These are phyloP conservation scores for Penicillium turbatum DNA, from an alignment of 495 filamentous ascomycete genomes.

Conservation along the genomic window DNA sequence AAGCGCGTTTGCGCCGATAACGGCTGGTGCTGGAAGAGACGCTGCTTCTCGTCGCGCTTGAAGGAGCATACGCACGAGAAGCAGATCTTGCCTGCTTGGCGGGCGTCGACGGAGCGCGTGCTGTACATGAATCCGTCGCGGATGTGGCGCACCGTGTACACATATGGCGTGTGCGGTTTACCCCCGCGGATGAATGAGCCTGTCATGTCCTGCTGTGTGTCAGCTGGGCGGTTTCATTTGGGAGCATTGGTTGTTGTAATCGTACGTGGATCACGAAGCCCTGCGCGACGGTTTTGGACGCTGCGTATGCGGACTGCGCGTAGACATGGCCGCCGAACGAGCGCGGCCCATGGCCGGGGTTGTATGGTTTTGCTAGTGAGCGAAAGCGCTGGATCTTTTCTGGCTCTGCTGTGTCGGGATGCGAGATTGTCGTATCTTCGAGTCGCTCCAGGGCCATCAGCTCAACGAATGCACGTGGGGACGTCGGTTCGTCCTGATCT, in stretches of 20 bases:
- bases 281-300: conserved; percentile 48
- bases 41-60: conserved; percentile 44
- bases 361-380: conserved; percentile 30
- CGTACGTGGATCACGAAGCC: conserved; percentile 60
- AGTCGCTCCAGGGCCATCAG: conserved; percentile 37
- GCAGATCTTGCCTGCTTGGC: conserved; percentile 45
- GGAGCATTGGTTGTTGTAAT: background rate
- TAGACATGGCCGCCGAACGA: conserved; percentile 67
- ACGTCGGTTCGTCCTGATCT: conserved; percentile 10
- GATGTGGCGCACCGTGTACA: conserved; percentile 53
- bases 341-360: conserved; percentile 27
- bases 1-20: conserved; percentile 35
- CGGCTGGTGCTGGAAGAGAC: conserved; percentile 39
- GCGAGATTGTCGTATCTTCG: conserved; percentile 7
- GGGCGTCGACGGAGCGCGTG: conserved; percentile 55
- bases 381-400: conserved; percentile 35
- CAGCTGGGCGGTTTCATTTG: conserved; percentile 13
- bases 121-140: conserved; percentile 54
- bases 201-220: conserved; percentile 51
- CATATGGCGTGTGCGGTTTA: conserved; percentile 49
- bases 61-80: conserved; percentile 63
- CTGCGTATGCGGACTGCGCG: conserved; percentile 60
- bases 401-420: conserved; percentile 8
- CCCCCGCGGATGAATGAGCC: conserved; percentile 63
- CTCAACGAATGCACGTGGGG: conserved; percentile 27